A percentile compares a stretch with the other conserved stretches of the same genome.
phyloP scores from a whole-genome alignment of 306 rosid species.

The Delonix regia region DNA sequence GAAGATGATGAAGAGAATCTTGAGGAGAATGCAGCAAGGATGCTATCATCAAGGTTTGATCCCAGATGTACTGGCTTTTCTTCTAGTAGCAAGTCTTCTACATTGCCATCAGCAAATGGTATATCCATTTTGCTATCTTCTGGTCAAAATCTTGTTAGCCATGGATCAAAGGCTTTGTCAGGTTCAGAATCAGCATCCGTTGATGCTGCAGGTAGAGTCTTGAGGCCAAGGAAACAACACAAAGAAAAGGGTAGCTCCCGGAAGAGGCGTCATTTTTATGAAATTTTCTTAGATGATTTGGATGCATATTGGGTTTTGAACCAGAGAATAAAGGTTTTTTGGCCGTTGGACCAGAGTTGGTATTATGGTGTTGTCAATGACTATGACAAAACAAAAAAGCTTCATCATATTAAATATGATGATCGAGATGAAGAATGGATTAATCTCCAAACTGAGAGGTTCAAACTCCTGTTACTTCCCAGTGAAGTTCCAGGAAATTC shows the following conservation, averaged over 20 bases:
- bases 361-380: conserved; percentile 79
- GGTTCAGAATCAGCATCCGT: conserved; percentile 72
- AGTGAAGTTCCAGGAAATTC: conserved; percentile 82
- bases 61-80: conserved; percentile 92
- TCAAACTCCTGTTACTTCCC: conserved; percentile 87
- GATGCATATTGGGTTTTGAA: conserved; percentile 80
- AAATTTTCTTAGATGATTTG: conserved; percentile 61
- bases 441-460: conserved; percentile 84
- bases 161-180: conserved; percentile 50
- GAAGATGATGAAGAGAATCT: conserved; percentile 94
- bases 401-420: conserved; percentile 91
- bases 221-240: conserved; percentile 82
- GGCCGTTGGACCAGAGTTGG: conserved; percentile 99
- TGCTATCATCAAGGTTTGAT: conserved; percentile 98
- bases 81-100: conserved; percentile 58
- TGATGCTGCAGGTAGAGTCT: conserved; percentile 69
- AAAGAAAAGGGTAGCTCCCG: conserved; percentile 62
- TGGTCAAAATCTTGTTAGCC: conserved; percentile 52
- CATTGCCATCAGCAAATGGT: conserved; percentile 56
- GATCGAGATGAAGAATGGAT: conserved; percentile 98
- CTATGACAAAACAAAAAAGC: conserved; percentile 62
- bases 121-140: conserved; percentile 59
- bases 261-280: conserved; percentile 95
- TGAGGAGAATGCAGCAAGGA: conserved; percentile 96
- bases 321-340: conserved; percentile 77